Conservation (phyloP, 176 grass and related monocot genomes). For the Luzula sylvatica region DNA sequence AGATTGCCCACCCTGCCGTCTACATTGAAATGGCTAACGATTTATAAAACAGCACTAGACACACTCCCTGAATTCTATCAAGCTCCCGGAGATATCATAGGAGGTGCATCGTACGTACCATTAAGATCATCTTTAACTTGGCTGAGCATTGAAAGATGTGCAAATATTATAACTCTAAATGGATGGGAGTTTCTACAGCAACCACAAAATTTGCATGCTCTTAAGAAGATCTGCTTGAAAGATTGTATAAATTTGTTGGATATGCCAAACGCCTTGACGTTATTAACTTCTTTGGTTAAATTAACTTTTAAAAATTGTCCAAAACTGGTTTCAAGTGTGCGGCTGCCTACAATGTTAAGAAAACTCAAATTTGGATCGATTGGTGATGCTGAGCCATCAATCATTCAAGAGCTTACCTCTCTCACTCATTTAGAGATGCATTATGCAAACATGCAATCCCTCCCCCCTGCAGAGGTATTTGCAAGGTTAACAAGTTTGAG, state of each 20-base stretch:
- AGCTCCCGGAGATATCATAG: not conserved
- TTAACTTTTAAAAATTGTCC: not conserved
- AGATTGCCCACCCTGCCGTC: conserved; percentile 9
- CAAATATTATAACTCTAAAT: conserved; percentile 4
- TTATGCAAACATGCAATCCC: conserved; percentile 7
- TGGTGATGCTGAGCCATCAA: not conserved
- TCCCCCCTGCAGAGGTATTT: conserved; percentile 11
- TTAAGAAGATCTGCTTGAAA: not conserved
- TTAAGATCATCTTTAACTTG: not conserved
- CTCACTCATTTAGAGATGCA: not conserved
- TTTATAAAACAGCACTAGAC: not conserved
- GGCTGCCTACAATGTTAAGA: not conserved
- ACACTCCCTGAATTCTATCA: conserved; percentile 17
- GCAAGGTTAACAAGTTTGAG: not conserved
- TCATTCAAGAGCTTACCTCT: conserved; percentile 4
- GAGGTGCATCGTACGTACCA: not conserved
- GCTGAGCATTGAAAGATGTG: not conserved
- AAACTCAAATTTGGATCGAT: not conserved
- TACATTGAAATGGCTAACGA: conserved; percentile 3
- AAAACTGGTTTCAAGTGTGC: not conserved
- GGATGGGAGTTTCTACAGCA: not conserved
- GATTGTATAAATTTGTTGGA: conserved; percentile 14
- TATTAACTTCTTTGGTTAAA: not conserved
- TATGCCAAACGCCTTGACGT: not conserved
- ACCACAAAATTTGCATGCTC: not conserved